These are phyloP conservation scores for Colletotrichum graminicola DNA, from an alignment of 2,329 filamentous ascomycete genomes.

Conservation along the genomic window DNA sequence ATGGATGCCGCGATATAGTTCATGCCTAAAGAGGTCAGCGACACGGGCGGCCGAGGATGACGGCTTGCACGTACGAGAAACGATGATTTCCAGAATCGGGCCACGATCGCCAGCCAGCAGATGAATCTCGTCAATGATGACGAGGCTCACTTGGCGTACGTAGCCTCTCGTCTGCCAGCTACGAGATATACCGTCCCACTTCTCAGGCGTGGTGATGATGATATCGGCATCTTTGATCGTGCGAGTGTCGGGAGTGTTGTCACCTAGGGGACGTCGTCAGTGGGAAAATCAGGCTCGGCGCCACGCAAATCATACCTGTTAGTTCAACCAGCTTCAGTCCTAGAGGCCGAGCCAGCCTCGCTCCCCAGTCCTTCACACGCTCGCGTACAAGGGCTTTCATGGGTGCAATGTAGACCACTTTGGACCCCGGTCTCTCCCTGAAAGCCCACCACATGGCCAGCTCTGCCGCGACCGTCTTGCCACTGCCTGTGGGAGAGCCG, in stretches of 20 bases:
- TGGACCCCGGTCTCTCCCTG: constrained; percentile 91
- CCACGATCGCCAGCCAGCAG: constrained; percentile 95
- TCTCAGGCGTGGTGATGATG: constrained; percentile 99
- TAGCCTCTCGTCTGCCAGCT: constrained; percentile 99
- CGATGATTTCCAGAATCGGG: constrained; percentile 98
- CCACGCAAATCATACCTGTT: constrained; percentile 68
- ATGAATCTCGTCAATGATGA: constrained; percentile 99
- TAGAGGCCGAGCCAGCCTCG: constrained; percentile 83
- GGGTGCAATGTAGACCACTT: constrained; percentile 98
- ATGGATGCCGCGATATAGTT: constrained; percentile 98
- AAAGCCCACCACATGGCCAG: constrained; percentile 99
- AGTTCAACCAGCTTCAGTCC: constrained; percentile 93
- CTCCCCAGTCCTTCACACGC: constrained; percentile 94
- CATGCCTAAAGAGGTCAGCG: constrained; percentile 70
- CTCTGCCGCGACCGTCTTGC: constrained; percentile 96
- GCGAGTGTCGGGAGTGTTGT: constrained; percentile 96
- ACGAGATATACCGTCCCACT: constrained; percentile 99
- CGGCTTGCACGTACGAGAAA: constrained; percentile 63
- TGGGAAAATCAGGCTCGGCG: too few relatives aligned
- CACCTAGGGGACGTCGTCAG: constrained; percentile 55
- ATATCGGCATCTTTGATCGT: constrained; percentile 97
- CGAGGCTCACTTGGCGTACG: constrained; percentile 91
- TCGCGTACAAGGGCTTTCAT: constrained; percentile 99
- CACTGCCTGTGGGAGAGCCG: constrained; percentile 95
- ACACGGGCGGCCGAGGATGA: neutral